Conservation (phyloP, 306 rosid species). For the Corylus heterophylla region DNA sequence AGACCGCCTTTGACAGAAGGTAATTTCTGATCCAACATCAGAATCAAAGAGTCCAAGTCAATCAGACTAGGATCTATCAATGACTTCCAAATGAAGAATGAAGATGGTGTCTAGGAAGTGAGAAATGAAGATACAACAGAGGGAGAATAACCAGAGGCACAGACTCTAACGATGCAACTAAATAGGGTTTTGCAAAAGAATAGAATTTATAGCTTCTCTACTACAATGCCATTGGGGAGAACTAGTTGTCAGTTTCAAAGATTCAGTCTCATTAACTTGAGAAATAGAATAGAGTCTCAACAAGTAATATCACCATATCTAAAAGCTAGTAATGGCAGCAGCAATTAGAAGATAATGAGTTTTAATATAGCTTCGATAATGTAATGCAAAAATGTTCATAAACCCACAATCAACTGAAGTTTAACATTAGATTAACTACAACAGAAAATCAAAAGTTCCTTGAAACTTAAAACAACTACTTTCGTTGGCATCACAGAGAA, state of each 20-base stretch:
- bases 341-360: not conserved
- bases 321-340: not conserved
- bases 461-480: constrained; percentile 16
- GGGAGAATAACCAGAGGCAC: too few species aligned
- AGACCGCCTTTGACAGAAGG: too few species aligned
- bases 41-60: too few species aligned
- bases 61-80: too few species aligned
- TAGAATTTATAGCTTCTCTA: too few species aligned
- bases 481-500: too few species aligned
- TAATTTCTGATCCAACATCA: too few species aligned
- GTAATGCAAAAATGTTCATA: constrained; percentile 16
- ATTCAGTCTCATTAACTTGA: not conserved
- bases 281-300: not conserved
- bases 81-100: too few species aligned
- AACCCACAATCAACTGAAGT: constrained; percentile 25
- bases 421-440: constrained; percentile 28
- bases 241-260: not conserved
- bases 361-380: not conserved
- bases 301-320: not conserved
- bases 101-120: too few species aligned
- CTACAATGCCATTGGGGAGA: too few species aligned
- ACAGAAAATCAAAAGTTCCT: constrained; percentile 26
- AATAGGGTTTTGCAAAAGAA: too few species aligned
- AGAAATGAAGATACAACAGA: too few species aligned
- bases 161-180: not conserved